phyloP scores from a whole-genome alignment of 805 yeast genomes.

The Ogataea salicorniae region DNA sequence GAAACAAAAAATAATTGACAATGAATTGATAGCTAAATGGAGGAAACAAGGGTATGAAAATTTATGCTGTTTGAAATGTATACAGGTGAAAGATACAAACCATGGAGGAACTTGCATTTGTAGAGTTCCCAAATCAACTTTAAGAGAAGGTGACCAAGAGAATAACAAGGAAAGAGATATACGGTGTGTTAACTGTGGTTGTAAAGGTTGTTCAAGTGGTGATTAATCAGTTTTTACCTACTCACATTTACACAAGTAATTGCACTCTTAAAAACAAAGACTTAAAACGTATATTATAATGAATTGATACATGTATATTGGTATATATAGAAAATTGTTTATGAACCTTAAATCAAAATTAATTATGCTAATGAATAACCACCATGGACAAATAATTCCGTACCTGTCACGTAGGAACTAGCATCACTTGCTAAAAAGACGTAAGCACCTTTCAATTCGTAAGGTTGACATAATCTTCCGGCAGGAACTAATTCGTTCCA shows the following conservation, averaged over 20 bases:
- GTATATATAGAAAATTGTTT: too few species aligned
- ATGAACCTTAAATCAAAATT: neutral
- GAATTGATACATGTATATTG: too few species aligned
- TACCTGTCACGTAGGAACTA: conserved; percentile 45
- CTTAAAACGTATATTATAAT: too few species aligned
- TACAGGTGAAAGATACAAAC: conserved; percentile 54
- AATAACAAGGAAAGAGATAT: conserved; percentile 28
- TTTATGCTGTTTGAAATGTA: conserved; percentile 78
- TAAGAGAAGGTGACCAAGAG: conserved; percentile 23
- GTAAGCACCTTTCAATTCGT: conserved; percentile 48
- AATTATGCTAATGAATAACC: conserved; percentile 38
- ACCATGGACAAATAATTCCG: conserved; percentile 47
- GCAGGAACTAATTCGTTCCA: conserved; percentile 36
- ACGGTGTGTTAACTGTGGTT: conserved; percentile 78
- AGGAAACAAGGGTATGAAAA: conserved; percentile 68
- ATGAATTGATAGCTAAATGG: conserved; percentile 67
- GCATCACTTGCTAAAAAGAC: conserved; percentile 51
- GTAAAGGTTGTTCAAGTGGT: conserved; percentile 76
- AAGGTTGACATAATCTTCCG: conserved; percentile 46
- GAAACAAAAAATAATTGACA: conserved; percentile 62
- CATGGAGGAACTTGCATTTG: conserved; percentile 76
- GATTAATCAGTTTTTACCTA: conserved; percentile 37
- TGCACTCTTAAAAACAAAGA: too few species aligned
- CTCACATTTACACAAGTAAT: too few species aligned
- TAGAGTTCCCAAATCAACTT: conserved; percentile 66